Percentiles rank a stretch among this genome's conserved stretches.
Evolutionary conservation across 2,329 filamentous ascomycete species (phyloP).

Genomic region (Colletotrichum cuscutae): DNA sequence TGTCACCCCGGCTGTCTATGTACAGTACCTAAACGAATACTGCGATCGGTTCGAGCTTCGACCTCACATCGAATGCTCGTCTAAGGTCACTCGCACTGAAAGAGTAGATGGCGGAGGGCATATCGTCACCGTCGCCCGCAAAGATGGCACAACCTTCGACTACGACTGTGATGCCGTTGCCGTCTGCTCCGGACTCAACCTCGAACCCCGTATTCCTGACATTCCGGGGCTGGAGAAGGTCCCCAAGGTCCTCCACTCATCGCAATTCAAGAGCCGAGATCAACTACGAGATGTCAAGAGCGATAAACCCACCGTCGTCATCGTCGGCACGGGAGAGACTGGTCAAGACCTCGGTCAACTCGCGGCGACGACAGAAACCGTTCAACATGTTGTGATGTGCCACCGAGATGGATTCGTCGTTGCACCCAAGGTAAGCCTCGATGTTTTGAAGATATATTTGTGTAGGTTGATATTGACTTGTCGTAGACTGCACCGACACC

Average conservation of each 20-base stretch:
- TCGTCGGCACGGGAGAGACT: constrained; percentile 58
- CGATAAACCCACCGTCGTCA: constrained; percentile 47
- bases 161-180: constrained; percentile 55
- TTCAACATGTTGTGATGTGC: constrained; percentile 53
- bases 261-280: constrained; percentile 50
- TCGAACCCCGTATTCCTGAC: constrained; percentile 50
- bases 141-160: constrained; percentile 10
- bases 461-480: neutral
- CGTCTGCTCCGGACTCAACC: constrained; percentile 57
- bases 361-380: constrained; percentile 53
- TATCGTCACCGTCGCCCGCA: constrained; percentile 4
- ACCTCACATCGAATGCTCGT: constrained; percentile 48
- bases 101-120: constrained; percentile 13
- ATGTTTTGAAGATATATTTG: no score
- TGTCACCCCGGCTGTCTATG: constrained; percentile 51
- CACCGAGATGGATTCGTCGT: constrained; percentile 58
- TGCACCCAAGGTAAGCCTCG: constrained; percentile 51
- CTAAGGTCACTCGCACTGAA: constrained; percentile 43
- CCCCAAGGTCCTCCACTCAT: constrained; percentile 54
- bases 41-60: constrained; percentile 50
- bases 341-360: constrained; percentile 56
- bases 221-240: constrained; percentile 52
- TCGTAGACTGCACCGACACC: constrained; percentile 24
- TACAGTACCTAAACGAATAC: constrained; percentile 55
- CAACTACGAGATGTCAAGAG: constrained; percentile 52